These are phyloP conservation scores for Alternaria triticimaculans DNA, from an alignment of 2,329 filamentous ascomycete species.

Conservation along the genomic window DNA sequence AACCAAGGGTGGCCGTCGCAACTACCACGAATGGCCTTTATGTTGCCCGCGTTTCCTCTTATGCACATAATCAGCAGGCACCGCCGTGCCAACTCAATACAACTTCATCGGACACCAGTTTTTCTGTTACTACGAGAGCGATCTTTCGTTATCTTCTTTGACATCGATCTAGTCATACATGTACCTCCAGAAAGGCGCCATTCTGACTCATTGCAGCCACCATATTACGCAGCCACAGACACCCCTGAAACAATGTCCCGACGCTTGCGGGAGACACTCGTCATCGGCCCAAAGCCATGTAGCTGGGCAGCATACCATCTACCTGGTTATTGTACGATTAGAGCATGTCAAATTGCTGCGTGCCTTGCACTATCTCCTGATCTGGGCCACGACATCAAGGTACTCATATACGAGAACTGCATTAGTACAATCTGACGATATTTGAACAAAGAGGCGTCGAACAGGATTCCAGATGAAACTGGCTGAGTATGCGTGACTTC, in stretches of 20 bases:
- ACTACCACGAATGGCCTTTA: neutral
- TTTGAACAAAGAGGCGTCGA: neutral
- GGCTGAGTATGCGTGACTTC: neutral
- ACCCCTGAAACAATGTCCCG: conserved; percentile 1
- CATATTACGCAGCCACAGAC: conserved; percentile 4
- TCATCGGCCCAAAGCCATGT: conserved; percentile 8
- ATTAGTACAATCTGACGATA: neutral
- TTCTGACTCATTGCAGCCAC: conserved; percentile 3
- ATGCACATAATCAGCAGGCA: neutral
- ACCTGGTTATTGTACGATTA: neutral
- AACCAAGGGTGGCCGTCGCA: neutral
- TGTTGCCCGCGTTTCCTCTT: neutral
- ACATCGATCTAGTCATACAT: neutral
- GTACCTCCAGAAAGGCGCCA: neutral
- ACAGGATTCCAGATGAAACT: neutral
- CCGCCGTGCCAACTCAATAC: neutral
- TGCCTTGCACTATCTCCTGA: neutral
- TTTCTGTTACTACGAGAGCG: neutral
- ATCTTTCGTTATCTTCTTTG: neutral
- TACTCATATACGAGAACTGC: conserved; percentile 1
- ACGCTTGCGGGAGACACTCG: conserved; percentile 11
- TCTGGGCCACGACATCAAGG: neutral
- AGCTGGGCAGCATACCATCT: conserved; percentile 17
- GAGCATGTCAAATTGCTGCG: conserved; percentile 1
- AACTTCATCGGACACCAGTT: neutral